A percentile compares a stretch with the other conserved stretches of the same genome.
Evolutionary conservation across 2,329 filamentous ascomycete genomes (phyloP).

Genomic region (Endocalyx cinctus): DNA sequence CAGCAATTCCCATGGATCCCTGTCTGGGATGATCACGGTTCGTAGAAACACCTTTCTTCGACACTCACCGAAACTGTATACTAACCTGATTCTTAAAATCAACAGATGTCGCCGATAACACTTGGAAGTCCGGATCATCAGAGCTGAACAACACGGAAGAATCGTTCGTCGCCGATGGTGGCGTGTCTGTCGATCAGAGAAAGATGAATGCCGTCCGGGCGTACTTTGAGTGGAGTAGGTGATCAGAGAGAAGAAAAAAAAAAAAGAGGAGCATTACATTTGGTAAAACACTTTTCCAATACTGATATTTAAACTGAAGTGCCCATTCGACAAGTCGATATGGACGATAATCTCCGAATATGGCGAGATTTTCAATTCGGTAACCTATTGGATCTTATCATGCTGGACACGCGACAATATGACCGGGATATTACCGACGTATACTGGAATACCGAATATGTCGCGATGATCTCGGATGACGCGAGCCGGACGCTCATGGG

Average conservation of each 20-base stretch:
- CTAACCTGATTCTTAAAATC: too few species aligned
- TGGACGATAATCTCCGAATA: constrained; percentile 65
- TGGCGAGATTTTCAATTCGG: constrained; percentile 65
- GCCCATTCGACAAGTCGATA: constrained; percentile 53
- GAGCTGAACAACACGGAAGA: constrained; percentile 62
- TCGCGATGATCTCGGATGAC: constrained; percentile 59
- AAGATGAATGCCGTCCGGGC: constrained; percentile 71
- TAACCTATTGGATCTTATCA: constrained; percentile 58
- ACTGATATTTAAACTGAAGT: constrained; percentile 24
- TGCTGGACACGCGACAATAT: constrained; percentile 64
- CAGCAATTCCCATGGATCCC: constrained; percentile 41
- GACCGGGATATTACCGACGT: constrained; percentile 24
- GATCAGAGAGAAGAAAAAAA: too few species aligned
- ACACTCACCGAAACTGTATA: too few species aligned
- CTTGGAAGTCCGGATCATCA: constrained; percentile 57
- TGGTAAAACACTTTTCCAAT: constrained; percentile 23
- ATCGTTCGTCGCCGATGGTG: constrained; percentile 55
- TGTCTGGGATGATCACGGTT: constrained; percentile 40
- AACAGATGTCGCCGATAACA: constrained; percentile 58
- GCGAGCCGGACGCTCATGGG: constrained; percentile 68
- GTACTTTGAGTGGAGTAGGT: constrained; percentile 63
- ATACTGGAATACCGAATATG: constrained; percentile 58
- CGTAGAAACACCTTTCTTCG: constrained; percentile 1
- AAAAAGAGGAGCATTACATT: too few species aligned
- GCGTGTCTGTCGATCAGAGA: constrained; percentile 64